Base-by-base conservation (phyloP, 75 land plant genomes). In the Selaginella moellendorffii region DNA sequence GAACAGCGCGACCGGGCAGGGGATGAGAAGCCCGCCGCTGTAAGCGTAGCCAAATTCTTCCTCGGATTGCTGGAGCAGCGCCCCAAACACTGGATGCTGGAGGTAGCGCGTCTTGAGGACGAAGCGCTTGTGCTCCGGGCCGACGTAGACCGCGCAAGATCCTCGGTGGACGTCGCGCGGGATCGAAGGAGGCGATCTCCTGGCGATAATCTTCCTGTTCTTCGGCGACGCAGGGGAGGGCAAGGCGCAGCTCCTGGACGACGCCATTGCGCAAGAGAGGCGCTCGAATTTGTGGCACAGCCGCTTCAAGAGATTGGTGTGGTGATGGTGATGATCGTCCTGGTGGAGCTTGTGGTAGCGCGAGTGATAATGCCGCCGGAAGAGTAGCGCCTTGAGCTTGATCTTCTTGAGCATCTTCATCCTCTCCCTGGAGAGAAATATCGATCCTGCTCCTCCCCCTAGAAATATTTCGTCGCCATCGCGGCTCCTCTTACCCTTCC, bases 51-150 rank as follows among this genome's bases (percentile, higher is more conserved):
- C 59, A 56, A 56, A 56, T 19, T 56, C 59, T n/a, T 56, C 59
- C 59, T 56, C 59, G 8, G 59, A 56, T 19, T n/a, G 5, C 24
- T 56, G 59, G 9, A 56, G 59, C 59, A 56, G 59, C 21, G 5
- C 59, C 24, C 21, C 24, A 19, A 56, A 56, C 23, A 56, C 23
- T 8, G 59, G 59, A 21, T 56, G 59, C 23, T 24, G 8, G n/a
- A 56, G 59, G 21, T 56, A 56, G 21, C 59, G 21, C 59, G 59
- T 24, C 59, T 56, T 56, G n/a, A 56, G 25, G n/a, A 56, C 24
- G 59, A 8, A 56, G 8, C 59, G 8, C 23, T 24, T 19, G 17
- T 24, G 19, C 19, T 56, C 59, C 23, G 25, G 59, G 8, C 59
- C 59, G 8, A 56, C 59, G 59, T 56, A 56, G n/a, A 56, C 59